Percentiles rank a stretch among this genome's conserved stretches.
These are phyloP conservation scores for Umbelopsis vinacea DNA, from an alignment of 192 early-diverging fungal genomes.

Conservation along the genomic window DNA sequence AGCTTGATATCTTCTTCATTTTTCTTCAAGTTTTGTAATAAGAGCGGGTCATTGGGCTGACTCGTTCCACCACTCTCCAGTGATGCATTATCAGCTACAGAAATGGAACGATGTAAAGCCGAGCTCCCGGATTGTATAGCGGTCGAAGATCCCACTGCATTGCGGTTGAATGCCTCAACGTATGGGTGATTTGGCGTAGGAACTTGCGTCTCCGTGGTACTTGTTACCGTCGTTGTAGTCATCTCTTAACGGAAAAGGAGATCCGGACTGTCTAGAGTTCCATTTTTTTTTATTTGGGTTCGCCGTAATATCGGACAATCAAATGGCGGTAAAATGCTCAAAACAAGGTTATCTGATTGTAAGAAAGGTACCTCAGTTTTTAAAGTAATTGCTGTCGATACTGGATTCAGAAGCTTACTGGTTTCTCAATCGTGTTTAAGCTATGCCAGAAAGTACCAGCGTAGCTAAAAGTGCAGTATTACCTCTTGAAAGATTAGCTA, in stretches of 20 bases:
- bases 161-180: neutral
- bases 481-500: too few species aligned
- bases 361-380: too few species aligned
- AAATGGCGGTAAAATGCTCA: too few species aligned
- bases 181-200: neutral
- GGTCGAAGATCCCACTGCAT: neutral
- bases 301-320: too few species aligned
- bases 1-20: constrained; percentile 56
- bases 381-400: too few species aligned
- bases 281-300: neutral
- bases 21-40: constrained; percentile 43
- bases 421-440: too few species aligned
- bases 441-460: too few species aligned
- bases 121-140: neutral
- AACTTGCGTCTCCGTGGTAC: neutral
- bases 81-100: constrained; percentile 11
- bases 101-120: neutral
- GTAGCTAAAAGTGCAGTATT: too few species aligned
- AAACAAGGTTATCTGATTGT: too few species aligned
- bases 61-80: neutral
- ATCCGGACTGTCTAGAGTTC: neutral
- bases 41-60: constrained; percentile 43
- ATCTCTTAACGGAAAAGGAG: neutral
- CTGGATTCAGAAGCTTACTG: too few species aligned
- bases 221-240: neutral